Conservation (phyloP, 257 asterid species). For the Jacaranda copaia region DNA sequence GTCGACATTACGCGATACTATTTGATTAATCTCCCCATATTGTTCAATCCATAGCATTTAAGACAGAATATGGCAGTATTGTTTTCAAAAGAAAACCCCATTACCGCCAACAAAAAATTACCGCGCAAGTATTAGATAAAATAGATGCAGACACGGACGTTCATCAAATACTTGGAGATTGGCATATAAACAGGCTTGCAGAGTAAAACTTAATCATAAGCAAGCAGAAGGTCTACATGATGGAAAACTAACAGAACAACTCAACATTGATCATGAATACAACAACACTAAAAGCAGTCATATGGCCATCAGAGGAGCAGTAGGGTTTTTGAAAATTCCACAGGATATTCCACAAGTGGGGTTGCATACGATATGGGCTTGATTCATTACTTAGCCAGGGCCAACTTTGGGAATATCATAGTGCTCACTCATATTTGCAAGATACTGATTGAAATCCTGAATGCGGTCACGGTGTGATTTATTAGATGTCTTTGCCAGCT, state of each 20-base stretch:
- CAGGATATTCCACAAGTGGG: constrained; percentile 5
- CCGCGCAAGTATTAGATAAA: background rate
- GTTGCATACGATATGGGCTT: background rate
- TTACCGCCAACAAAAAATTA: background rate
- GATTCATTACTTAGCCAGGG: constrained; percentile 65
- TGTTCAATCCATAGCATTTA: background rate
- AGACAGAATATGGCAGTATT: background rate
- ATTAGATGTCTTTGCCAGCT: constrained; percentile 85
- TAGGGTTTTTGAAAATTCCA: background rate
- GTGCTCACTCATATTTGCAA: constrained; percentile 98
- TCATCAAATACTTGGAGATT: background rate
- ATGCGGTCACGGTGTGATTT: constrained; percentile 97
- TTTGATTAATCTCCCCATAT: too few species aligned
- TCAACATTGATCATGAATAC: constrained; percentile 6
- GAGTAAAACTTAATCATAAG: background rate
- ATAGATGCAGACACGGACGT: background rate
- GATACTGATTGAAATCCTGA: constrained; percentile 93
- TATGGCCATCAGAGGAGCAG: background rate
- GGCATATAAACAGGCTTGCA: background rate
- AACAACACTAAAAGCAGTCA: constrained; percentile 13
- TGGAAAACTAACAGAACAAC: constrained; percentile 4
- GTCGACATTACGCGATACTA: background rate
- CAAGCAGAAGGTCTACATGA: background rate
- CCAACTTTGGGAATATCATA: constrained; percentile 98
- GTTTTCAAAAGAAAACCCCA: background rate